Evolutionary conservation across 192 early-diverging fungal species (phyloP), one percentile per base, ranked within the genome.

Genomic region (Gamsiella multidivaricata): DNA sequence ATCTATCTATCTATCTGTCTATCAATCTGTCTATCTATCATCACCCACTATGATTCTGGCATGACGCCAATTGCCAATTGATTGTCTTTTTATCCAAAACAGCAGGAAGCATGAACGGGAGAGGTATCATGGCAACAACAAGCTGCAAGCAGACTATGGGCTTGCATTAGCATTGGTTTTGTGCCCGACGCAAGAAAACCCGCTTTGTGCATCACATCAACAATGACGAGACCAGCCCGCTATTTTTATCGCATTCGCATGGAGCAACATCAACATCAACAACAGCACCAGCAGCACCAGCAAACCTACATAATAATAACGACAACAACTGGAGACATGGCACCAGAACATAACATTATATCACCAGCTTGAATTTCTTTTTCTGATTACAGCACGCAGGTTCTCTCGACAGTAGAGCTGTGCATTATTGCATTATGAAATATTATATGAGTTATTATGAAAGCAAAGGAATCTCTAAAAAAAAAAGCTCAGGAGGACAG

Each of bases 221-320:
- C 54, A 56, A 56, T 53, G 51, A 53, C 51, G 51, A 53, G 51
- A 53, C 51, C 26, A 18, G n/a, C 6, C n/a, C 4, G 45, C 45
- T 46, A 46, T 46, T 46, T 46, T 46, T 46, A 46, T 46, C 51
- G 29, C 1, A 31, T 3, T 26, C 7, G 26, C 26, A 53, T 31
- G 29, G 51, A 53, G 51, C 23, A 23, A n/a, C 7, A 20, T 42
- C 18, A 1, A 18, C 12, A 18, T 42, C 49, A 51, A 22, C 49
- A 22, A 22, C 49, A 22, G 25, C 49, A 5, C 11, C 49, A 1
- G 18, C 31, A 54, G 22, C 18, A 12, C 25, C 12, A 12, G 2
- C 23, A 32, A 8, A 32, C 15, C 25, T 28, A 20, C 8, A 49
- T n/a, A n/a, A 17, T 20, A 49, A 54, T 9, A 5, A 12, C 37